These are phyloP conservation scores for Mycena galopus DNA, from an alignment of 768 basidiomycete species.

Conservation along the genomic window DNA sequence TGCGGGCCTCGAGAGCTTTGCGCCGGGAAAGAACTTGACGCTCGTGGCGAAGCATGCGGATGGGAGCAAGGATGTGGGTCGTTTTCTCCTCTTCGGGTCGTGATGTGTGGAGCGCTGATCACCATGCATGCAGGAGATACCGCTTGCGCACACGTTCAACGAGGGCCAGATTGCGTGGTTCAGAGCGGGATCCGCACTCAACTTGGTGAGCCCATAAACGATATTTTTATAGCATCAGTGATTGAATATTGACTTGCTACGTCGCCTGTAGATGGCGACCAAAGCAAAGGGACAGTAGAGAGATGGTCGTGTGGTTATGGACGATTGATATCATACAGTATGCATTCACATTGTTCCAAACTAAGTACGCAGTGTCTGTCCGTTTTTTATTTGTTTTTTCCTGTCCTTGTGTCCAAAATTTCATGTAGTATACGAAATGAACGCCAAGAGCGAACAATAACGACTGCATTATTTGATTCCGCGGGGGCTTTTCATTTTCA, in stretches of 20 bases:
- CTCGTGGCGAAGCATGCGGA: constrained; percentile 86
- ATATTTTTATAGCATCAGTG: background rate
- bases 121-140: constrained; percentile 62
- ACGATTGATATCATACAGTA: constrained; percentile 23
- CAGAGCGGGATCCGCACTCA: constrained; percentile 96
- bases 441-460: constrained; percentile 13
- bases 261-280: constrained; percentile 69
- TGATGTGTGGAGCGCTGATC: constrained; percentile 28
- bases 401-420: constrained; percentile 12
- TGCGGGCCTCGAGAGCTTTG: constrained; percentile 88
- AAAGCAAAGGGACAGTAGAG: constrained; percentile 62
- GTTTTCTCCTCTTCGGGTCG: background rate
- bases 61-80: constrained; percentile 74
- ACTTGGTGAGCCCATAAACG: constrained; percentile 68
- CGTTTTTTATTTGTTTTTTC: constrained; percentile 25
- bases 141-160: constrained; percentile 94
- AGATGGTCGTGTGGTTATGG: constrained; percentile 23
- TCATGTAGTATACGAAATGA: constrained; percentile 29
- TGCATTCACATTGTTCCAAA: constrained; percentile 9
- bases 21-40: constrained; percentile 92
- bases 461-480: constrained; percentile 7
- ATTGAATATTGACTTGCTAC: constrained; percentile 23
- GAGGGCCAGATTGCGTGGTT: constrained; percentile 98
- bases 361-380: constrained; percentile 7
- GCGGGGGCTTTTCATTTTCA: background rate